phyloP scores from a whole-genome alignment of 2,329 filamentous ascomycete species.

The Stemphylium vesicarium region DNA sequence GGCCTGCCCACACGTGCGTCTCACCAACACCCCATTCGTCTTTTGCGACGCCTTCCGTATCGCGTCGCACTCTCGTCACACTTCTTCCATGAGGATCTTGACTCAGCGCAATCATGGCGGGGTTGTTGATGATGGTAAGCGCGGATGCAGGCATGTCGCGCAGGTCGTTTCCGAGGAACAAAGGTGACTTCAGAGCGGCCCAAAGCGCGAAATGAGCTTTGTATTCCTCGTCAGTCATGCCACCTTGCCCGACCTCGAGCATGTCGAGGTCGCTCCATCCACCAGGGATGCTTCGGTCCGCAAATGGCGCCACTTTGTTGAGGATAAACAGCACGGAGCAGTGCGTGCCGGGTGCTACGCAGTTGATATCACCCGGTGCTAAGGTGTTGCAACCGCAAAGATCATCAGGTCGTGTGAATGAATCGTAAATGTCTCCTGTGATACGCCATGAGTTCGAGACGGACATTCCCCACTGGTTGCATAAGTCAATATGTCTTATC shows the following conservation, averaged over 20 bases:
- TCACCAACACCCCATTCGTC: slow-evolving; percentile 34
- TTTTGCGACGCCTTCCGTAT: slow-evolving; percentile 25
- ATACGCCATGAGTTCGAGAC: slow-evolving; percentile 47
- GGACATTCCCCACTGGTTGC: slow-evolving; percentile 39
- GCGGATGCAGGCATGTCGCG: slow-evolving; percentile 48
- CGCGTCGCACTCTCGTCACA: slow-evolving; percentile 28
- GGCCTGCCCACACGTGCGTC: slow-evolving; percentile 33
- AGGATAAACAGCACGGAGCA: slow-evolving; percentile 39
- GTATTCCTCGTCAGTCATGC: slow-evolving; percentile 42
- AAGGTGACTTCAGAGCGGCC: slow-evolving; percentile 51
- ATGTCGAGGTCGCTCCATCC: slow-evolving; percentile 43
- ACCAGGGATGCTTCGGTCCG: slow-evolving; percentile 35
- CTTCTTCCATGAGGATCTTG: slow-evolving; percentile 33
- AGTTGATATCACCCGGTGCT: slow-evolving; percentile 32
- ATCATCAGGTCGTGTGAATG: slow-evolving; percentile 37
- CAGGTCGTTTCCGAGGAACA: slow-evolving; percentile 54
- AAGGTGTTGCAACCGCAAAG: slow-evolving; percentile 35
- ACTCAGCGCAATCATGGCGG: slow-evolving; percentile 35
- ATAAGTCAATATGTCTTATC: slow-evolving; percentile 1
- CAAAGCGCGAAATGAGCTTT: slow-evolving; percentile 51
- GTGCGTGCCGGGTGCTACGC: slow-evolving; percentile 35
- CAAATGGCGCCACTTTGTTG: slow-evolving; percentile 38
- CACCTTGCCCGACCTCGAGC: slow-evolving; percentile 40
- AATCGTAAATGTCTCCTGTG: slow-evolving; percentile 40
- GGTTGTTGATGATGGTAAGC: slow-evolving; percentile 50